phyloP scores from a whole-genome alignment of 1,284 basidiomycete genomes.

The Omphalotus olearius region DNA sequence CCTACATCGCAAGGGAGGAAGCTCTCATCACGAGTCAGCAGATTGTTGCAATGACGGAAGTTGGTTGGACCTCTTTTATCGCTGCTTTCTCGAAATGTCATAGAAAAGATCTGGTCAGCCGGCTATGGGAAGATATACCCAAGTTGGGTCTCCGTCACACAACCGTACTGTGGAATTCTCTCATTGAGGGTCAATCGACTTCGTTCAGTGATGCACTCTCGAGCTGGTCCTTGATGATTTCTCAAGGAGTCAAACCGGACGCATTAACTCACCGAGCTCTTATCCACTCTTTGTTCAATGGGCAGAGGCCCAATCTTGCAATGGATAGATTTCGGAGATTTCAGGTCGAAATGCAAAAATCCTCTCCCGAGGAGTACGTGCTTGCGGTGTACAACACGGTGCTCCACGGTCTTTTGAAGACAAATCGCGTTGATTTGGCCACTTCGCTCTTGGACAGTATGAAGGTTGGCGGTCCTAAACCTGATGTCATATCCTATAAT shows the following conservation, averaged over 20 bases:
- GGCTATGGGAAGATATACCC: slow-evolving; percentile 62
- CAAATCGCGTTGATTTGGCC: slow-evolving; percentile 39
- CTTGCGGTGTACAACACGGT: slow-evolving; percentile 58
- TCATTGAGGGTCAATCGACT: slow-evolving; percentile 51
- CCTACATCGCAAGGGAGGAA: slow-evolving; percentile 42
- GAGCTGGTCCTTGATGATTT: slow-evolving; percentile 59
- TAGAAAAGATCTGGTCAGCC: slow-evolving; percentile 49
- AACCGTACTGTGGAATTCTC: slow-evolving; percentile 56
- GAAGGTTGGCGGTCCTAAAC: slow-evolving; percentile 46
- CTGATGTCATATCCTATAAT: slow-evolving; percentile 76
- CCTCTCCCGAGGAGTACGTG: slow-evolving; percentile 17
- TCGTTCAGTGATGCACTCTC: slow-evolving; percentile 42
- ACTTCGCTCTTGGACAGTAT: slow-evolving; percentile 45
- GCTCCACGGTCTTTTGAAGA: slow-evolving; percentile 54
- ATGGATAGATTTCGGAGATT: slow-evolving; percentile 49
- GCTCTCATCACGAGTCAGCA: slow-evolving; percentile 28
- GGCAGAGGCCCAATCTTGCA: slow-evolving; percentile 40
- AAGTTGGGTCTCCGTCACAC: slow-evolving; percentile 44
- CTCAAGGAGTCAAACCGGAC: slow-evolving; percentile 48
- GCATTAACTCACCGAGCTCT: slow-evolving; percentile 56
- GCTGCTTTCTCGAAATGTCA: slow-evolving; percentile 52
- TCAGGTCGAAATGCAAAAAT: slow-evolving; percentile 18
- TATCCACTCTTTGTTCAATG: slow-evolving; percentile 51
- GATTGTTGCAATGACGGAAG: slow-evolving; percentile 48
- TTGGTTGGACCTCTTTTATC: slow-evolving; percentile 60